Percentiles rank a stretch among this genome's conserved stretches.
Conservation (phyloP, 208 protist species). For the Paratrypanosoma confusum region DNA sequence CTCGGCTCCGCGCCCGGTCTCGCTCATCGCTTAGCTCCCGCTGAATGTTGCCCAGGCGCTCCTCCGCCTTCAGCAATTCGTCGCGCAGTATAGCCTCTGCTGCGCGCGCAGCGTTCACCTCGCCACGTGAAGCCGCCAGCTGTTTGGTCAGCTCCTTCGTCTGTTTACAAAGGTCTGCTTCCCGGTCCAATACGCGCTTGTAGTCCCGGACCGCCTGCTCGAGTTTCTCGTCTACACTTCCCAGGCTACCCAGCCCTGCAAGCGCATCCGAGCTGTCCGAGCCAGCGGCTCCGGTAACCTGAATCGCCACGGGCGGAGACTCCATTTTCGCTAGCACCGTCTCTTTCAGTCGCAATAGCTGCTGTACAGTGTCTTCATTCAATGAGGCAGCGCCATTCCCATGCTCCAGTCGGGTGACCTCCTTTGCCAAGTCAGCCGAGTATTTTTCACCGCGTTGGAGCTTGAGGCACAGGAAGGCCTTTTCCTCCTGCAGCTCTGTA, state of each 20-base stretch:
- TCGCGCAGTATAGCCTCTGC: conserved; percentile 29
- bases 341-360: conserved; percentile 57
- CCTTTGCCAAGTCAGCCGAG: conserved; percentile 45
- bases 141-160: conserved; percentile 38
- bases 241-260: not conserved
- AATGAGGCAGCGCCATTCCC: conserved; percentile 21
- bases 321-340: conserved; percentile 62
- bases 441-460: conserved; percentile 38
- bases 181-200: conserved; percentile 39
- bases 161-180: conserved; percentile 42
- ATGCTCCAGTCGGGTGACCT: conserved; percentile 60
- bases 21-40: conserved; percentile 60
- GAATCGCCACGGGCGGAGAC: conserved; percentile 37
- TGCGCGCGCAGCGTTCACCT: conserved; percentile 18
- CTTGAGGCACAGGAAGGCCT: conserved; percentile 39
- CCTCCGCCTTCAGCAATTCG: conserved; percentile 24
- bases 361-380: conserved; percentile 33
- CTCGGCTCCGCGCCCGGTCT: conserved; percentile 33
- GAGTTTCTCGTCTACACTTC: conserved; percentile 9
- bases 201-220: conserved; percentile 67
- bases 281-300: conserved; percentile 4
- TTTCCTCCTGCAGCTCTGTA: conserved; percentile 56
- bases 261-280: too few relatives aligned
- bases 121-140: conserved; percentile 17
- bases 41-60: conserved; percentile 29